Base-by-base conservation (phyloP, 208 protist genomes). In the Leptomonas seymouri region DNA sequence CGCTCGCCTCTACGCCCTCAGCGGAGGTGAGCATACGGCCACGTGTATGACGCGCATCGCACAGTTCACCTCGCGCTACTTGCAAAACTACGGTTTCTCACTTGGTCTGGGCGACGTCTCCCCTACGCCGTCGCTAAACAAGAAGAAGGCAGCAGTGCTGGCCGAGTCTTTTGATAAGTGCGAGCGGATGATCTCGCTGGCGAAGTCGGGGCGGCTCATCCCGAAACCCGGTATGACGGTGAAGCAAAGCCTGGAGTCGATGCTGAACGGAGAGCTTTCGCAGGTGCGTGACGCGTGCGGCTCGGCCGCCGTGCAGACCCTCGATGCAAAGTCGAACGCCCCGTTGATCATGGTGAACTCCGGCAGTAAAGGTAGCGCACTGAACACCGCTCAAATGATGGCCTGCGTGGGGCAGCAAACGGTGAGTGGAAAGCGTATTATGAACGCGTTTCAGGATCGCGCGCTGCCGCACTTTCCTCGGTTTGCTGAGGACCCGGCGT, bases 341-440 rank as follows among this genome's bases (percentile, higher is more conserved):
- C 98, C 99, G 9, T 83, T 99, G 8, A 99, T 99, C 74, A 99
- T 99, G 99, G 93, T 99, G 42, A 82, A 99, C 6, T 99, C 97
- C 34, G 95, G 92, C 27, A 96, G 93, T 60, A 98, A 98, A 65
- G 99, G 99, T 60, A 99, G 97, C 44, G 95, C 92, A n/a, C 96
- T 99, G 61, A 99, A 99, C 84, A 99, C 99, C 72, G 95, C 96
- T 27, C 99, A 99, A 90, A 99, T 99, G 99, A 97, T 99, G 85
- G 96, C 97, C 11, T 99, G 96, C 75, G 98, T 99, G 7, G 99
- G 99, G 18, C 99, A 99, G 89, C 99, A 99, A 83, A 99, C 93
- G 36, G 95, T 99, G 27, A 93, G 74, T 76, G 99, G 99, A 46
- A 93, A 89, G 57, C 97, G 99, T 78, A 99, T 99, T 77, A 91